phyloP scores from a whole-genome alignment of 2,329 filamentous ascomycete species.

The Sporothrix dimorphospora region DNA sequence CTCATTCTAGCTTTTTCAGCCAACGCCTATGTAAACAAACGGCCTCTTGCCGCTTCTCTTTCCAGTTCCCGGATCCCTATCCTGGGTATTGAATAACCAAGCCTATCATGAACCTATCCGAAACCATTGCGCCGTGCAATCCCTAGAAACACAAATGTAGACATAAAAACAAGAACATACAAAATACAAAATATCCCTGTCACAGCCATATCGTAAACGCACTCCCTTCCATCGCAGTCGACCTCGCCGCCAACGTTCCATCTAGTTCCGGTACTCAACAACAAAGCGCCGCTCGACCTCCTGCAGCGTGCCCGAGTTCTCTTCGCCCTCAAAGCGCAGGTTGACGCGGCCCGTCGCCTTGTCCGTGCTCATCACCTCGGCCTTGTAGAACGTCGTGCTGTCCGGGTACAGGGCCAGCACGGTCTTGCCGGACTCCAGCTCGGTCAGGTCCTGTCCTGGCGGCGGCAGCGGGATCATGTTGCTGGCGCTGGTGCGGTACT shows the following conservation, averaged over 20 bases:
- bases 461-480: conserved; percentile 78
- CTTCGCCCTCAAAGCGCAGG: conserved; percentile 79
- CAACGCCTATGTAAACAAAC: background rate
- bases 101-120: background rate
- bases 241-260: background rate
- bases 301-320: conserved; percentile 72
- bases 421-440: conserved; percentile 69
- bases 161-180: background rate
- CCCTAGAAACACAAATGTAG: background rate
- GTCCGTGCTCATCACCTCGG: conserved; percentile 74
- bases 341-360: conserved; percentile 56
- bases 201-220: no score
- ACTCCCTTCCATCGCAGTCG: background rate
- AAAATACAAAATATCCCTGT: no score
- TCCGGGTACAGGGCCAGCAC: conserved; percentile 81
- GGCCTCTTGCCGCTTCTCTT: background rate
- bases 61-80: background rate
- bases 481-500: conserved; percentile 72
- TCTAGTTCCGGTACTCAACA: conserved; percentile 63
- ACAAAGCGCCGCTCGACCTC: conserved; percentile 77
- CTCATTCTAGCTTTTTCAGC: no score
- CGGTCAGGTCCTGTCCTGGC: conserved; percentile 54
- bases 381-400: conserved; percentile 84
- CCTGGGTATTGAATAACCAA: background rate
- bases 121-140: conserved; percentile 14